Conservation (phyloP, 2,329 filamentous ascomycete genomes). For the Alternaria tenuissima region DNA sequence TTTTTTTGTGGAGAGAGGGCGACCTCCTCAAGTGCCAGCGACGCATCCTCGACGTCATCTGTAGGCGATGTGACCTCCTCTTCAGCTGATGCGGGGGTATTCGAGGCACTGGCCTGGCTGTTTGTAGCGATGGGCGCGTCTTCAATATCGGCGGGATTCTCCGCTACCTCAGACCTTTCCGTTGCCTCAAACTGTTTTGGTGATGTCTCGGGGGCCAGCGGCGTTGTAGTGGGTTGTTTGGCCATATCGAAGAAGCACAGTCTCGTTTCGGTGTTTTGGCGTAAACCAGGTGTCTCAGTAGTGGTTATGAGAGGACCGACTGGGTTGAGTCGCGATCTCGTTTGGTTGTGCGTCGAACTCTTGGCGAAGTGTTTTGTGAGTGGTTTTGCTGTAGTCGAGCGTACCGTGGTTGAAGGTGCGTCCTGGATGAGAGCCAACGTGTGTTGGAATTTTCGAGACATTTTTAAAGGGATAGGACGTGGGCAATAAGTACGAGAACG, state of each 20-base stretch:
- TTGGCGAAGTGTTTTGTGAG: not conserved
- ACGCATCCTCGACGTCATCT: not conserved
- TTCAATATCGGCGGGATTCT: not conserved
- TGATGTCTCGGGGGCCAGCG: not conserved
- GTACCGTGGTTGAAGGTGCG: not conserved
- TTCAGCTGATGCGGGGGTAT: not conserved
- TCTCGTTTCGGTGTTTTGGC: not conserved
- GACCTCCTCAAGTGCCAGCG: not conserved
- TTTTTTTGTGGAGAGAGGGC: not conserved
- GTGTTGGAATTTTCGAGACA: not conserved
- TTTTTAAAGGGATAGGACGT: not conserved
- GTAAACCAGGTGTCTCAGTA: not conserved
- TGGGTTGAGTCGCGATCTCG: not conserved
- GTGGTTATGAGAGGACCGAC: not conserved
- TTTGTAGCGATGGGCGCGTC: not conserved
- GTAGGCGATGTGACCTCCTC: not conserved
- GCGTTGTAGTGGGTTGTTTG: constrained; percentile 13
- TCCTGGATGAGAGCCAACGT: not conserved
- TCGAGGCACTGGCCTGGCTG: not conserved
- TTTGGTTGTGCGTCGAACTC: not conserved
- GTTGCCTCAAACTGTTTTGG: constrained; percentile 16
- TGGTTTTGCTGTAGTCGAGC: not conserved
- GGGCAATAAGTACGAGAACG: constrained; percentile 10
- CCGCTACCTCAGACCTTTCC: constrained; percentile 15
- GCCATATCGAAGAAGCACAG: constrained; percentile 5